A percentile compares a stretch with the other conserved stretches of the same genome.
Conservation (phyloP, 441 rosid species). For the Metrosideros polymorpha region DNA sequence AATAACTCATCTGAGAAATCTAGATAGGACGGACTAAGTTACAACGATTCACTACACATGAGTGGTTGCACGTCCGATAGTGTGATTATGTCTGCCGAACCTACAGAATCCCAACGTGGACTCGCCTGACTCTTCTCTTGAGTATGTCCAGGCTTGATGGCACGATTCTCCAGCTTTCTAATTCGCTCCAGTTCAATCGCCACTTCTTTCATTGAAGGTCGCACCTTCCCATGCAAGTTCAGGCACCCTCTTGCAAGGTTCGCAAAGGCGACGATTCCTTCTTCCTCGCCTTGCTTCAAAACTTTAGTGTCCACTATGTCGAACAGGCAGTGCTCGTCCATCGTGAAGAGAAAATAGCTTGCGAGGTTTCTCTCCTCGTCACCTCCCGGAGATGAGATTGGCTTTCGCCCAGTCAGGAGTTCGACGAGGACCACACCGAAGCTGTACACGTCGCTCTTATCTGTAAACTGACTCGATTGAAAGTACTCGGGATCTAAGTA, state of each 20-base stretch:
- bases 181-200: background rate
- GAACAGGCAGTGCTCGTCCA: background rate
- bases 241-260: background rate
- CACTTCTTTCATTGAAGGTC: background rate
- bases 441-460: background rate
- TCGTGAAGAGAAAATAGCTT: accelerated
- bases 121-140: background rate
- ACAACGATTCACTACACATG: background rate
- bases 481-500: background rate
- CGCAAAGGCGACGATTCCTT: background rate
- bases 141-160: background rate
- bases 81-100: background rate
- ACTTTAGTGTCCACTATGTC: background rate
- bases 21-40: background rate
- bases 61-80: background rate
- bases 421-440: accelerated
- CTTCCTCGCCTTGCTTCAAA: background rate
- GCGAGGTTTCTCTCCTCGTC: background rate
- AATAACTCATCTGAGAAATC: background rate
- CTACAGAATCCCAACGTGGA: background rate
- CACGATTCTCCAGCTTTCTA: background rate
- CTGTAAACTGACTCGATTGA: background rate
- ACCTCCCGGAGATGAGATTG: background rate
- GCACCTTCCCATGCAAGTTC: background rate
- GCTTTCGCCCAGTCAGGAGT: background rate